Evolutionary conservation across 805 yeast species (phyloP).

Genomic region (Metschnikowia corniflorae): DNA sequence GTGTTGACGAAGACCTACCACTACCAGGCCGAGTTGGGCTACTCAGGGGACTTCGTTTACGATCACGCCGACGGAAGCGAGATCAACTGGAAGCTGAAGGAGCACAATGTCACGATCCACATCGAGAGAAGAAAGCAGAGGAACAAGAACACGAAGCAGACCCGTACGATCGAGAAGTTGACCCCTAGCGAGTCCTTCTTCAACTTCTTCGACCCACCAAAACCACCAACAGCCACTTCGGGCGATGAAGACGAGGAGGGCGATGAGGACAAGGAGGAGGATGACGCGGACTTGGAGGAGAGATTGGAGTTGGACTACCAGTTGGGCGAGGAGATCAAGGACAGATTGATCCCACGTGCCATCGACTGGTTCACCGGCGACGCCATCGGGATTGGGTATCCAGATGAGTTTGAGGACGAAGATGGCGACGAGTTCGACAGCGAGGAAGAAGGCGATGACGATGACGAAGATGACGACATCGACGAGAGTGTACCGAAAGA

Average conservation of each 20-base stretch:
- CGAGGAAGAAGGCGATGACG: constrained; percentile 25
- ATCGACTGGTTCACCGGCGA: constrained; percentile 98
- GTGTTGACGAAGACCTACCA: constrained; percentile 80
- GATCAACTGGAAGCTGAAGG: constrained; percentile 80
- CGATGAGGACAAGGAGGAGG: constrained; percentile 56
- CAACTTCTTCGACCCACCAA: constrained; percentile 93
- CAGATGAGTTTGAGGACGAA: constrained; percentile 58
- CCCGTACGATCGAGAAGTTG: constrained; percentile 90
- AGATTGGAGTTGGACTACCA: constrained; percentile 90
- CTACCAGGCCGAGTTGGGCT: constrained; percentile 91
- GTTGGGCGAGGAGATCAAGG: constrained; percentile 94
- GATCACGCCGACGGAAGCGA: constrained; percentile 93
- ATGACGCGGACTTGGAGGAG: constrained; percentile 72
- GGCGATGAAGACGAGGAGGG: constrained; percentile 51
- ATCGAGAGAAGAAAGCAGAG: constrained; percentile 96
- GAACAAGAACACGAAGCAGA: constrained; percentile 93
- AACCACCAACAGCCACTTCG: constrained; percentile 55
- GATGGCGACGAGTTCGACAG: constrained; percentile 54
- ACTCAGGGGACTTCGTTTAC: constrained; percentile 93
- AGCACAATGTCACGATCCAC: constrained; percentile 74
- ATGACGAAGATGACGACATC: constrained; percentile 57
- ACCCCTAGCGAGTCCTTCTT: constrained; percentile 95
- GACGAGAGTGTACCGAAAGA: constrained; percentile 51
- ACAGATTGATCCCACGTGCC: constrained; percentile 92
- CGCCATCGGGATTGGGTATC: constrained; percentile 71